A percentile compares a stretch with the other conserved stretches of the same genome.
These are phyloP conservation scores for Kalmusia sp. DNA, from an alignment of 2,329 filamentous ascomycete genomes.

Conservation along the genomic window DNA sequence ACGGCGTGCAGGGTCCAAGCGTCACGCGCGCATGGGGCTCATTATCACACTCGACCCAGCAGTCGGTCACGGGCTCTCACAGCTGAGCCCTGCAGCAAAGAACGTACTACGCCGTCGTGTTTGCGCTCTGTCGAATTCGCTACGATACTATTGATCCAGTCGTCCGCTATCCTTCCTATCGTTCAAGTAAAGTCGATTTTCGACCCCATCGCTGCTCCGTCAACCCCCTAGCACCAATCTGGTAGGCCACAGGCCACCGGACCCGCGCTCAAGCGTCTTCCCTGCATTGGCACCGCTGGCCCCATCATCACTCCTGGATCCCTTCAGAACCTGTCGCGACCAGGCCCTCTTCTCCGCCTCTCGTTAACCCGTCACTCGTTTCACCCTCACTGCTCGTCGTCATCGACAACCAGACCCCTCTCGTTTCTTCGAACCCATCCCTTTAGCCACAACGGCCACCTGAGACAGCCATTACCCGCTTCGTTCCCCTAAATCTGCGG, in stretches of 20 bases:
- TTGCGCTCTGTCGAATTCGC: background rate
- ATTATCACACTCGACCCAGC: background rate
- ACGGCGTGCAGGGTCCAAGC: background rate
- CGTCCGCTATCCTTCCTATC: background rate
- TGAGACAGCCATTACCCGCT: slow-evolving; percentile 26
- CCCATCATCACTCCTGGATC: slow-evolving; percentile 23
- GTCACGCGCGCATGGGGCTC: background rate
- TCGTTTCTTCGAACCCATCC: slow-evolving; percentile 18
- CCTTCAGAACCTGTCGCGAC: slow-evolving; percentile 23
- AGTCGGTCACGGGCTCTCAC: background rate
- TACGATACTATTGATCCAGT: background rate
- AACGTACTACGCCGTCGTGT: background rate
- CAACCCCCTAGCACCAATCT: slow-evolving; percentile 3
- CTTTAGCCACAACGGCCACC: slow-evolving; percentile 18
- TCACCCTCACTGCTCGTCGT: slow-evolving; percentile 26
- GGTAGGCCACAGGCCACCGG: background rate
- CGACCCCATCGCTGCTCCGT: slow-evolving; percentile 3
- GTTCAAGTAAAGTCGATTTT: background rate
- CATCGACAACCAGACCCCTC: slow-evolving; percentile 14
- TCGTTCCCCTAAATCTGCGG: slow-evolving; percentile 29
- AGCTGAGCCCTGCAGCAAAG: background rate
- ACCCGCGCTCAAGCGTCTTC: slow-evolving; percentile 3
- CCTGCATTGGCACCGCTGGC: slow-evolving; percentile 9
- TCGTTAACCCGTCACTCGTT: slow-evolving; percentile 43
- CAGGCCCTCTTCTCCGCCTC: slow-evolving; percentile 24